A percentile compares a stretch with the other conserved stretches of the same genome.
These are phyloP conservation scores for Phytophthora kernoviae DNA, from an alignment of 352 stramenopile genomes.

Conservation along the genomic window DNA sequence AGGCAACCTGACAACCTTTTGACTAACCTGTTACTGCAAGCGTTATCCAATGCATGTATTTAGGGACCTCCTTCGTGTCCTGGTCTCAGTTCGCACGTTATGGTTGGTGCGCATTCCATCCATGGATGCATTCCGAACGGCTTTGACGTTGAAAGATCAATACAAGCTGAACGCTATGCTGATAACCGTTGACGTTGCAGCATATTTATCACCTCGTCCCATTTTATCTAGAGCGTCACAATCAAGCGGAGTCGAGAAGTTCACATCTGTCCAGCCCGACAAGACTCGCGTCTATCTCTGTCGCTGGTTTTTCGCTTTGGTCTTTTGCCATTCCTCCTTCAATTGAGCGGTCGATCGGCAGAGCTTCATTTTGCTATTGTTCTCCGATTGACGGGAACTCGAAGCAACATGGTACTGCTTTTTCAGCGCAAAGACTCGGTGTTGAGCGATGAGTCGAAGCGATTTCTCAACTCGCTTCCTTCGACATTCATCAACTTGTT, in stretches of 20 bases:
- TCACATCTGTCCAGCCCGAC: neutral
- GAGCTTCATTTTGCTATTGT: conserved; percentile 27
- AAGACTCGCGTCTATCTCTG: conserved; percentile 28
- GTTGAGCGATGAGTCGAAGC: conserved; percentile 80
- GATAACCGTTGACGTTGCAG: conserved; percentile 16
- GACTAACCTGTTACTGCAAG: conserved; percentile 13
- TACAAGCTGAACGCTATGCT: conserved; percentile 8
- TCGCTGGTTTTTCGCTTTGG: conserved; percentile 23
- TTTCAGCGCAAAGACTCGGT: conserved; percentile 75
- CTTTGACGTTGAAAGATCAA: conserved; percentile 15
- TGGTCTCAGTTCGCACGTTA: conserved; percentile 13
- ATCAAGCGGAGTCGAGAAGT: neutral
- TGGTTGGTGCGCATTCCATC: conserved; percentile 17
- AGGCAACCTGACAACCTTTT: conserved; percentile 12
- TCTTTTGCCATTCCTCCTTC: conserved; percentile 14
- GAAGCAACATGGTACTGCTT: conserved; percentile 75
- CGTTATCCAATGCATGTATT: conserved; percentile 9
- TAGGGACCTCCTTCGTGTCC: conserved; percentile 20
- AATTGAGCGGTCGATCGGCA: conserved; percentile 15
- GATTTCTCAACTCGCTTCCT: conserved; percentile 84
- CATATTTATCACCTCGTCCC: conserved; percentile 28
- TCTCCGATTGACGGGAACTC: neutral
- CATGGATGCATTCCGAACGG: no score
- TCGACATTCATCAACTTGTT: conserved; percentile 87
- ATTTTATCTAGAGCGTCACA: conserved; percentile 3